phyloP scores from a whole-genome alignment of 495 filamentous ascomycete species.

The Daldinia concentrica region DNA sequence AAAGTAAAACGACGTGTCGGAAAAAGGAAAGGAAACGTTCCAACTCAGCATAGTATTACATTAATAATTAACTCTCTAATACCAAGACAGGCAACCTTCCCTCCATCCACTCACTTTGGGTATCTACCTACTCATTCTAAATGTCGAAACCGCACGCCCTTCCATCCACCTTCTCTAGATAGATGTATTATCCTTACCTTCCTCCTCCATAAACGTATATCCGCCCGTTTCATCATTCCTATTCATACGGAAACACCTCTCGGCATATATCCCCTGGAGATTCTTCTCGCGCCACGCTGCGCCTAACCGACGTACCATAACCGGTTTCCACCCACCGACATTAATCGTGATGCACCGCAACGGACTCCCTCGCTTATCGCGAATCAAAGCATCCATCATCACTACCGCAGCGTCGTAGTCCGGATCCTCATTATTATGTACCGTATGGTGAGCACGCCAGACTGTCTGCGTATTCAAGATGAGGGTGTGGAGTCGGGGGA shows the following conservation, averaged over 20 bases:
- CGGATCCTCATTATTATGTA: background rate
- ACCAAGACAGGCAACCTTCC: background rate
- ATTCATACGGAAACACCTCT: constrained; percentile 44
- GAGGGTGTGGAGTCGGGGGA: constrained; percentile 34
- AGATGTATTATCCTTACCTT: constrained; percentile 15
- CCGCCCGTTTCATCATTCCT: constrained; percentile 3
- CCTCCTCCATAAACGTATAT: constrained; percentile 23
- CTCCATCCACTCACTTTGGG: background rate
- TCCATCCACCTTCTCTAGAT: background rate
- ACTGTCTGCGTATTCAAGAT: constrained; percentile 45
- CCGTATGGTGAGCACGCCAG: constrained; percentile 15
- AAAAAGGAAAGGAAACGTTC: background rate
- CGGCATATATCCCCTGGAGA: constrained; percentile 39
- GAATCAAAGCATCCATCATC: constrained; percentile 21
- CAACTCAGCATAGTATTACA: background rate
- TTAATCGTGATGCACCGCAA: constrained; percentile 43
- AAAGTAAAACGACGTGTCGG: background rate
- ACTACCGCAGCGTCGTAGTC: constrained; percentile 16
- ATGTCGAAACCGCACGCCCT: background rate
- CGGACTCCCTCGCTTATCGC: constrained; percentile 14
- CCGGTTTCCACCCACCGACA: constrained; percentile 45
- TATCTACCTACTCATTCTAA: background rate
- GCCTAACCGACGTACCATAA: constrained; percentile 43
- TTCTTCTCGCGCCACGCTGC: constrained; percentile 36
- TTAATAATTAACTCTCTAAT: background rate